These are phyloP conservation scores for Psilocybe cubensis DNA, from an alignment of 768 basidiomycete genomes.

Conservation along the genomic window DNA sequence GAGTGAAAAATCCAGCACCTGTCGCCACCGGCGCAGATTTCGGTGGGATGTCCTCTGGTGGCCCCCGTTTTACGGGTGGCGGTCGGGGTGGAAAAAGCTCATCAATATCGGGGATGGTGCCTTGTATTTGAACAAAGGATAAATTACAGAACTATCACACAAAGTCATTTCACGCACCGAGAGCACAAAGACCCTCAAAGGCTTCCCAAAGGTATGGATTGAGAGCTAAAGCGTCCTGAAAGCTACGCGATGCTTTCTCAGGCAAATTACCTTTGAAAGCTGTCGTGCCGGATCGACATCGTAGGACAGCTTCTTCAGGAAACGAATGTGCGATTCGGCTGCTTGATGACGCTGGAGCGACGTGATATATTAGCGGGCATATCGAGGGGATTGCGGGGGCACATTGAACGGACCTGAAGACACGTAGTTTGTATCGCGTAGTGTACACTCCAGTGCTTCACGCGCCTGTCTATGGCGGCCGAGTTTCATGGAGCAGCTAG, in stretches of 20 bases:
- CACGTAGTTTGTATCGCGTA: conserved; percentile 54
- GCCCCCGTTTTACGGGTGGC: conserved; percentile 53
- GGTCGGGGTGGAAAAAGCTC: conserved; percentile 71
- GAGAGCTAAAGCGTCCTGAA: conserved; percentile 67
- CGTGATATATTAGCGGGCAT: conserved; percentile 15
- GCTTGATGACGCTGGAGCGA: conserved; percentile 53
- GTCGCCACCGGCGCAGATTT: conserved; percentile 58
- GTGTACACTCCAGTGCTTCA: conserved; percentile 66
- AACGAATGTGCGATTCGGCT: conserved; percentile 58
- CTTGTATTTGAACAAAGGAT: conserved; percentile 37
- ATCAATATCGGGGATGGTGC: conserved; percentile 72
- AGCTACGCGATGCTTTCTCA: conserved; percentile 73
- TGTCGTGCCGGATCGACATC: conserved; percentile 77
- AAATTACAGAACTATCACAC: conserved; percentile 17
- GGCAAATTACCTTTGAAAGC: conserved; percentile 81
- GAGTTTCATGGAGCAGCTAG: conserved; percentile 71
- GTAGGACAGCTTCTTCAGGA: conserved; percentile 73
- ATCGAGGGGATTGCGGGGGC: conserved; percentile 7
- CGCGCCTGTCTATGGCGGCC: conserved; percentile 80
- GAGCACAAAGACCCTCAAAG: conserved; percentile 81
- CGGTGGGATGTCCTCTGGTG: conserved; percentile 53
- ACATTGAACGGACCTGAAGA: conserved; percentile 55
- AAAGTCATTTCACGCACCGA: conserved; percentile 52
- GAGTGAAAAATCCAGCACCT: conserved; percentile 78
- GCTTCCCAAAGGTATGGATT: conserved; percentile 93